Evolutionary conservation across 2,329 filamentous ascomycete species (phyloP).

Genomic region (Corinectria fuckeliana): DNA sequence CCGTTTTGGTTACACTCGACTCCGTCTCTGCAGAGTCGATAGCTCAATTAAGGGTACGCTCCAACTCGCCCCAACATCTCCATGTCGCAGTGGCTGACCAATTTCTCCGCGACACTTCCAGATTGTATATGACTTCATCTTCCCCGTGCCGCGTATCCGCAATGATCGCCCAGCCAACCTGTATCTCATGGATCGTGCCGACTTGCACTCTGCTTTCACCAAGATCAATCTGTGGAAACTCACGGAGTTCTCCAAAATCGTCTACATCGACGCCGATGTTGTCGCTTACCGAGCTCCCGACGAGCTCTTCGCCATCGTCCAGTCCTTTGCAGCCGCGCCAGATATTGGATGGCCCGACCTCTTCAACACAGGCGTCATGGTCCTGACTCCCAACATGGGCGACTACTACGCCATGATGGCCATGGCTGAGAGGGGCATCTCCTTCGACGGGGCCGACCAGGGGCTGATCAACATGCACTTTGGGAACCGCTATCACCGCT

Average conservation of each 20-base stretch:
- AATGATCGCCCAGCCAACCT: slow-evolving; percentile 83
- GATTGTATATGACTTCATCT: slow-evolving; percentile 86
- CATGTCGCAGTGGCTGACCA: slow-evolving; percentile 9
- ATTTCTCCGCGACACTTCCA: slow-evolving; percentile 43
- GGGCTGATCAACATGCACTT: slow-evolving; percentile 96
- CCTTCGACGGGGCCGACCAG: slow-evolving; percentile 97
- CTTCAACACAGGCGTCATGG: slow-evolving; percentile 99
- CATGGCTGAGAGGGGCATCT: slow-evolving; percentile 85
- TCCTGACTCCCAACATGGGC: slow-evolving; percentile 81
- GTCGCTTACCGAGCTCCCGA: slow-evolving; percentile 91
- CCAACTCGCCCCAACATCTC: neutral
- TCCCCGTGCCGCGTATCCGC: slow-evolving; percentile 80
- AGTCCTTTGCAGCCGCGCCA: slow-evolving; percentile 75
- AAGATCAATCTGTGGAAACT: slow-evolving; percentile 96
- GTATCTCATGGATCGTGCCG: slow-evolving; percentile 87
- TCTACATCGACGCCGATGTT: slow-evolving; percentile 94
- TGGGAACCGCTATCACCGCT: slow-evolving; percentile 78
- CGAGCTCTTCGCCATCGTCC: slow-evolving; percentile 78
- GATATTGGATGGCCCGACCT: slow-evolving; percentile 98
- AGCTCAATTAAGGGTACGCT: slow-evolving; percentile 74
- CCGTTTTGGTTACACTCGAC: slow-evolving; percentile 82
- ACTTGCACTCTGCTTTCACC: slow-evolving; percentile 92
- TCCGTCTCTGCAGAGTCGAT: slow-evolving; percentile 78
- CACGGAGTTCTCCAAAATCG: slow-evolving; percentile 86
- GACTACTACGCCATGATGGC: slow-evolving; percentile 87